Evolutionary conservation across 1,284 basidiomycete genomes (phyloP).

Genomic region (Leccinum pachyderme): DNA sequence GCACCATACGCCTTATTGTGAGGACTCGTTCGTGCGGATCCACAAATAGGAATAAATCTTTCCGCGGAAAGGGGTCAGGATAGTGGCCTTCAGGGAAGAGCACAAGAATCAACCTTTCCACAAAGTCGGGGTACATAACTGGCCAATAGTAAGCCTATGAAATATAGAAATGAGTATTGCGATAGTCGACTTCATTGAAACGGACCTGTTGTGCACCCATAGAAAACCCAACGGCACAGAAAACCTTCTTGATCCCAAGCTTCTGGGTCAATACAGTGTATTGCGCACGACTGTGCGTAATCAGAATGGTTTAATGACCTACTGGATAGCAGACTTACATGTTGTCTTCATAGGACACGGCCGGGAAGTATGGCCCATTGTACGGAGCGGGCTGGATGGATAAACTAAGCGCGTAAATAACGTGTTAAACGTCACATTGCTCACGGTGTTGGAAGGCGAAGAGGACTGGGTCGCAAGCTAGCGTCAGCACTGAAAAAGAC

Average conservation of each 20-base stretch:
- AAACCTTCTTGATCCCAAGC: constrained; percentile 43
- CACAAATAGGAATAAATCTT: constrained; percentile 54
- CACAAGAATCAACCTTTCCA: constrained; percentile 42
- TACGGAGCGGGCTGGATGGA: constrained; percentile 42
- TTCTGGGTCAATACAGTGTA: constrained; percentile 50
- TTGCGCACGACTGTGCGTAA: constrained; percentile 48
- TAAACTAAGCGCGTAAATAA: background rate
- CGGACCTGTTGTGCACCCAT: constrained; percentile 61
- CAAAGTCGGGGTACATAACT: constrained; percentile 55
- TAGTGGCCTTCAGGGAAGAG: background rate
- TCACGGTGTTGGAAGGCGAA: constrained; percentile 25
- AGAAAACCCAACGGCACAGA: constrained; percentile 37
- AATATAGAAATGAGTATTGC: background rate
- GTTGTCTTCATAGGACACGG: constrained; percentile 56
- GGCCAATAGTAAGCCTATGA: constrained; percentile 60
- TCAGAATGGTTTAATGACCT: background rate
- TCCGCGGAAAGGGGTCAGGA: constrained; percentile 3
- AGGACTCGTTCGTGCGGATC: constrained; percentile 58
- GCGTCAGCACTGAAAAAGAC: background rate
- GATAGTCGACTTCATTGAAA: background rate
- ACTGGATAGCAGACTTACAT: constrained; percentile 39
- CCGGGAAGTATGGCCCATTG: constrained; percentile 49
- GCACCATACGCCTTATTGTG: constrained; percentile 55
- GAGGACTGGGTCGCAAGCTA: constrained; percentile 3
- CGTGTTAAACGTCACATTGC: background rate